Conservation (phyloP, 225 moss, liverwort and hornwort species). For the Physcomitrium patens region DNA sequence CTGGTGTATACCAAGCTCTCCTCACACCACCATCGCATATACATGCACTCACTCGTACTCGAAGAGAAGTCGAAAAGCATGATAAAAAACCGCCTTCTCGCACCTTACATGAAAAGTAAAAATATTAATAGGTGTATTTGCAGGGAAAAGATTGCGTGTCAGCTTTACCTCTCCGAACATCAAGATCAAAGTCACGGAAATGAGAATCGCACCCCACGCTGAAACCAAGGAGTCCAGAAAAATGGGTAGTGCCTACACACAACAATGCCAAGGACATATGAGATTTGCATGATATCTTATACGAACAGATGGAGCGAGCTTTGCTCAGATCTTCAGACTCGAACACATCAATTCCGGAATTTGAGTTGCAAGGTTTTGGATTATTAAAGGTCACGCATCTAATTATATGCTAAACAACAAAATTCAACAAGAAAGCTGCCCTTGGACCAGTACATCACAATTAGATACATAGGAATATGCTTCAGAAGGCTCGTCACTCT, state of each 20-base stretch:
- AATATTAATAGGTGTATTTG: neutral
- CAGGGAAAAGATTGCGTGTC: conserved; percentile 13
- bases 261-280: conserved; percentile 11
- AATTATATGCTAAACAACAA: too few relatives aligned
- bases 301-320: neutral
- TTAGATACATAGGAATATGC: too few relatives aligned
- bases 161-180: conserved; percentile 73
- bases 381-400: too few relatives aligned
- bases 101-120: neutral
- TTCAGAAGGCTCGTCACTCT: neutral
- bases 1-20: neutral
- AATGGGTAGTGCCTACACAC: conserved; percentile 79
- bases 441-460: too few relatives aligned
- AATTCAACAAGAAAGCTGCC: too few relatives aligned
- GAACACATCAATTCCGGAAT: neutral
- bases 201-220: conserved; percentile 78
- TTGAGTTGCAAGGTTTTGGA: neutral
- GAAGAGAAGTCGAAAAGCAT: neutral
- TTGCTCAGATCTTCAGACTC: neutral
- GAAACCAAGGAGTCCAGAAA: conserved; percentile 79
- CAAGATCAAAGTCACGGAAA: conserved; percentile 90
- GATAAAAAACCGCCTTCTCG: neutral
- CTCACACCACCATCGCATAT: neutral
- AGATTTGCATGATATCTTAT: conserved; percentile 8
- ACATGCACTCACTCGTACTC: neutral